phyloP scores from a whole-genome alignment of 495 filamentous ascomycete genomes.

The Penicillium verhagenii region DNA sequence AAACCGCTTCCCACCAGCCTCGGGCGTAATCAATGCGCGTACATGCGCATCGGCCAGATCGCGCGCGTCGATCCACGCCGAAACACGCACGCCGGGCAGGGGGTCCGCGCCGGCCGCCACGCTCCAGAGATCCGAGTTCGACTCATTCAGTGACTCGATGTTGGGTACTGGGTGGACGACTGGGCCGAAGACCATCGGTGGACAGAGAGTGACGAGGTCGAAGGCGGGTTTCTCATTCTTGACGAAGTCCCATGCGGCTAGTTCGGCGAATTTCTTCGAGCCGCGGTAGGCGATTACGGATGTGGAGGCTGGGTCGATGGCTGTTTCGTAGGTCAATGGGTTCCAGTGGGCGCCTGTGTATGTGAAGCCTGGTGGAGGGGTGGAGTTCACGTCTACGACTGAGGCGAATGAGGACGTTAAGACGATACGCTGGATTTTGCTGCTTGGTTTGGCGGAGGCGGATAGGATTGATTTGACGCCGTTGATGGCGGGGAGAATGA shows the following conservation, averaged over 20 bases:
- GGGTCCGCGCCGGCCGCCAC: conserved; percentile 26
- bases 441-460: conserved; percentile 46
- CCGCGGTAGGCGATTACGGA: conserved; percentile 58
- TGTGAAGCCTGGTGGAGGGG: conserved; percentile 39
- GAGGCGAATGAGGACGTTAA: conserved; percentile 75
- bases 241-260: conserved; percentile 53
- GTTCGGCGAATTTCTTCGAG: conserved; percentile 59
- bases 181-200: conserved; percentile 49
- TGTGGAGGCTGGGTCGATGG: conserved; percentile 35
- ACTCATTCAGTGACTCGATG: conserved; percentile 36
- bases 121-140: conserved; percentile 36
- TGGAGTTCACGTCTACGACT: conserved; percentile 50
- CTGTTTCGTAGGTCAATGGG: conserved; percentile 61
- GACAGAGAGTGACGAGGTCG: conserved; percentile 63
- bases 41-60: conserved; percentile 46
- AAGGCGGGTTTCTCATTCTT: conserved; percentile 66
- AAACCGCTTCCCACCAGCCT: conserved; percentile 38
- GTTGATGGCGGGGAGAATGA: conserved; percentile 72
- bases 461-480: conserved; percentile 23
- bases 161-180: conserved; percentile 34
- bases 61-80: conserved; percentile 46
- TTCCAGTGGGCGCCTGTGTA: conserved; percentile 75
- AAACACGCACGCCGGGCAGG: conserved; percentile 31
- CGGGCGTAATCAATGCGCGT: conserved; percentile 30
- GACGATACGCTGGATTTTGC: conserved; percentile 65